Base-by-base conservation (phyloP, 2,329 filamentous ascomycete genomes). In the Cadophora luteo-olivacea region DNA sequence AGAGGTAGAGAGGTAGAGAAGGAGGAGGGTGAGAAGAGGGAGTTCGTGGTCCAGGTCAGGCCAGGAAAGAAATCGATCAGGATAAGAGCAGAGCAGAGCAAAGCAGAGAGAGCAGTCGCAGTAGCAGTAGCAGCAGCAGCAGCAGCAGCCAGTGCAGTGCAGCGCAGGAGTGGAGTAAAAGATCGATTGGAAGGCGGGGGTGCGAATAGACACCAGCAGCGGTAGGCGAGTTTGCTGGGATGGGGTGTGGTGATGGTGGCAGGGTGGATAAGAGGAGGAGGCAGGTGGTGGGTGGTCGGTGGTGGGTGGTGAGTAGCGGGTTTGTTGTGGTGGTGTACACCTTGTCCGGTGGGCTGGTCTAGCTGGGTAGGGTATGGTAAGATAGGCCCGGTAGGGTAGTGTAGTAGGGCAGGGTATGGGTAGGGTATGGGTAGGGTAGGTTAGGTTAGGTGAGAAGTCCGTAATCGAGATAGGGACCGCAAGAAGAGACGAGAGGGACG, bases 181-280 rank as follows among this genome's bases (percentile, higher is more conserved):
- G 51, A 16, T 54, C 51, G 25, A 54, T 54, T 54, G 51, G 51
- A 54, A 25, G 25, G 51, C 51, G 51, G 51, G 51, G 51, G 51
- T 54, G 51, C 14, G 51, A 54, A 32, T 54, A 32, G 51, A 54
- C 51, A 54, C 51, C 51, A 36, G 52, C 16, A 29, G 52, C 52
- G 72, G 65, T 71, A 70, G 71, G 72, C 69, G 72, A 72, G 70
- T 73, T 72, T 74, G 69, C 64, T 70, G 72, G 70, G 66, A 67
- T 48, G 41, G 45, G 71, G 70, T 69, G 29, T 49, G 41, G 38
- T n/a, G 61, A 41, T 14, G 48, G 72, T 29, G 29, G 29, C 29
- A 29, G 75, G 72, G 72, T 73, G 72, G 70, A 68, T 68, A 69
- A 69, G 69, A 70, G 64, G 45, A 16, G 41, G 60, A 25, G 33